phyloP scores from a whole-genome alignment of 106 monocot genomes.

The Acanthochlamys bracteata region DNA sequence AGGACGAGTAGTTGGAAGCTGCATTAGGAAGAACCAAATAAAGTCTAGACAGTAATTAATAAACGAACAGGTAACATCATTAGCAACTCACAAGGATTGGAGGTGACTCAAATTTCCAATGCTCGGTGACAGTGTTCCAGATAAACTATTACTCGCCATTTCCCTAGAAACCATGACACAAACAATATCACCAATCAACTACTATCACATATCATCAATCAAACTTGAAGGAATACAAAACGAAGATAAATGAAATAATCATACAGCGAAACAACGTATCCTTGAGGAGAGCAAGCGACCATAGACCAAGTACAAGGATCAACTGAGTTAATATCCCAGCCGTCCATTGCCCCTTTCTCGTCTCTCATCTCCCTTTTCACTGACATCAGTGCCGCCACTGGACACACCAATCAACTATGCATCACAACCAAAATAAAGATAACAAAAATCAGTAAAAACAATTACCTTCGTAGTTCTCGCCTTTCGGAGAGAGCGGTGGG shows the following conservation, averaged over 20 bases:
- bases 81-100: slow-evolving; percentile 65
- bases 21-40: too few species aligned
- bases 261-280: slow-evolving; percentile 83
- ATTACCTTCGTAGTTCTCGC: slow-evolving; percentile 86
- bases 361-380: slow-evolving; percentile 84
- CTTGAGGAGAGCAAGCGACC: slow-evolving; percentile 83
- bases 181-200: neutral
- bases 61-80: neutral
- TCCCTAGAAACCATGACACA: slow-evolving; percentile 65
- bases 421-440: neutral
- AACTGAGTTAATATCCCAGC: slow-evolving; percentile 97
- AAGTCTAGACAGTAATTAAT: neutral
- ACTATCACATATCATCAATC: too few species aligned
- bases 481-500: slow-evolving; percentile 78
- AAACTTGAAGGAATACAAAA: slow-evolving; percentile 1
- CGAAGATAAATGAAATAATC: neutral
- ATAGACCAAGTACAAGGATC: slow-evolving; percentile 98
- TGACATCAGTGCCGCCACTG: slow-evolving; percentile 91
- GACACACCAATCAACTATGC: neutral
- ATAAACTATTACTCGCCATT: slow-evolving; percentile 75
- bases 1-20: too few species aligned
- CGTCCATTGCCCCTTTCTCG: slow-evolving; percentile 49
- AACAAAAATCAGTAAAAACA: neutral
- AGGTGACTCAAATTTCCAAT: slow-evolving; percentile 86
- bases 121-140: slow-evolving; percentile 62